A percentile compares a stretch with the other conserved stretches of the same genome.
These are phyloP conservation scores for Heterobasidion occidentale DNA, from an alignment of 1,284 basidiomycete genomes.

Conservation along the genomic window DNA sequence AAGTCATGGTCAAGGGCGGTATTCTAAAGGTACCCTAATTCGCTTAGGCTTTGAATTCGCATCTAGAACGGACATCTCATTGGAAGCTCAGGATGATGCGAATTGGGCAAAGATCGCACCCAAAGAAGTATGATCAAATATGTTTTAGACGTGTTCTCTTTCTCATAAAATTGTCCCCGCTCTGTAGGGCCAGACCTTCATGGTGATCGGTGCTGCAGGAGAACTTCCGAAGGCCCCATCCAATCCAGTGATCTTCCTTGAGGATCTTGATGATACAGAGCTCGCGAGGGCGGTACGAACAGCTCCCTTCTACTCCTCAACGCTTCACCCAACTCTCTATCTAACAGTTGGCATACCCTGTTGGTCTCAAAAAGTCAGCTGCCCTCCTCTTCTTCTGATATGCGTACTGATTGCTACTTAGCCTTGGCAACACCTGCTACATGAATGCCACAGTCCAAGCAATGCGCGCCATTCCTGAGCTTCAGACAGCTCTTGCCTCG, in stretches of 20 bases:
- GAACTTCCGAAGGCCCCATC: conserved; percentile 85
- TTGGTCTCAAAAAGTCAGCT: conserved; percentile 56
- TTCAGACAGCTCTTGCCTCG: conserved; percentile 57
- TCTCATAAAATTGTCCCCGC: not conserved
- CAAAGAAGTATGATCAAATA: conserved; percentile 51
- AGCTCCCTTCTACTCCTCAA: not conserved
- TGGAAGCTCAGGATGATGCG: conserved; percentile 63
- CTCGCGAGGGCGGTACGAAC: conserved; percentile 71
- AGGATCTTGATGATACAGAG: conserved; percentile 84
- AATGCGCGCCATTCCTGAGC: conserved; percentile 84
- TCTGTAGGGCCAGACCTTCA: conserved; percentile 65
- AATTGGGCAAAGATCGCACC: conserved; percentile 78
- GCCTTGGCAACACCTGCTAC: conserved; percentile 87
- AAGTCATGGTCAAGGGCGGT: conserved; percentile 96
- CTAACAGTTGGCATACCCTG: conserved; percentile 51
- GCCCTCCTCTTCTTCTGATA: conserved; percentile 15
- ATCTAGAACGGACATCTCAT: not conserved
- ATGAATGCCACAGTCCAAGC: conserved; percentile 95
- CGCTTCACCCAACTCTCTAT: not conserved
- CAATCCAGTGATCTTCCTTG: conserved; percentile 75
- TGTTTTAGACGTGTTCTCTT: not conserved
- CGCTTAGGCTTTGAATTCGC: not conserved
- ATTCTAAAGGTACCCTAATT: conserved; percentile 63
- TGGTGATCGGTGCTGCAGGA: conserved; percentile 89
- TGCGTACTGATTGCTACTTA: conserved; percentile 23